These are phyloP conservation scores for Thermoascus crustaceus DNA, from an alignment of 2,329 filamentous ascomycete genomes.

Conservation along the genomic window DNA sequence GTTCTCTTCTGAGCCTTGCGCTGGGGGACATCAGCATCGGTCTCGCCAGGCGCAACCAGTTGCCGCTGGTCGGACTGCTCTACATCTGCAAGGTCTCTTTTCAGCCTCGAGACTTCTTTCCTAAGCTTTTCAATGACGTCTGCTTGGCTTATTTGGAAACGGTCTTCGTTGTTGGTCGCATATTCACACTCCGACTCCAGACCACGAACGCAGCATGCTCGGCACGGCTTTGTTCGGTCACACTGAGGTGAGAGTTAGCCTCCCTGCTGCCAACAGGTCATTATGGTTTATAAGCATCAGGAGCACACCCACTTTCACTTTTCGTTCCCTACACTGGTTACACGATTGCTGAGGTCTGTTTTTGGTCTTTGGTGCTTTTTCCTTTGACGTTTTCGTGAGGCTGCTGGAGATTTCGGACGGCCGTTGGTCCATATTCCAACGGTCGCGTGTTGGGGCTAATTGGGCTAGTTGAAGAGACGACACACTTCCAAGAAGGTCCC, in stretches of 20 bases:
- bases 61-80: conserved; percentile 4
- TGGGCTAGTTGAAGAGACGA: background rate
- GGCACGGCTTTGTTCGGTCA: conserved; percentile 21
- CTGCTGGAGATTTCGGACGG: background rate
- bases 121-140: conserved; percentile 23
- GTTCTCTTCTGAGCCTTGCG: background rate
- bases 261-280: background rate
- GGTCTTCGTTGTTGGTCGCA: conserved; percentile 42
- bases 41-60: background rate
- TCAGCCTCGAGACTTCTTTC: conserved; percentile 15
- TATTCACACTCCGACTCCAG: conserved; percentile 22
- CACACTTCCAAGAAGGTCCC: no score
- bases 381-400: no score
- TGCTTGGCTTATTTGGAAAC: conserved; percentile 55
- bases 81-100: conserved; percentile 3
- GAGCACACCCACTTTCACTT: conserved; percentile 17
- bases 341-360: conserved; percentile 22
- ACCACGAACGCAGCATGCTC: conserved; percentile 19
- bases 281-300: background rate
- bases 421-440: conserved; percentile 1
- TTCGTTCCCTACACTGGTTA: conserved; percentile 21
- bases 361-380: conserved; percentile 11
- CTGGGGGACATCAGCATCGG: background rate
- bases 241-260: conserved; percentile 12
- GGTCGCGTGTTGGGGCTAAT: no score